Conservation (phyloP, 2,329 filamentous ascomycete species). For the Knufia petricola region DNA sequence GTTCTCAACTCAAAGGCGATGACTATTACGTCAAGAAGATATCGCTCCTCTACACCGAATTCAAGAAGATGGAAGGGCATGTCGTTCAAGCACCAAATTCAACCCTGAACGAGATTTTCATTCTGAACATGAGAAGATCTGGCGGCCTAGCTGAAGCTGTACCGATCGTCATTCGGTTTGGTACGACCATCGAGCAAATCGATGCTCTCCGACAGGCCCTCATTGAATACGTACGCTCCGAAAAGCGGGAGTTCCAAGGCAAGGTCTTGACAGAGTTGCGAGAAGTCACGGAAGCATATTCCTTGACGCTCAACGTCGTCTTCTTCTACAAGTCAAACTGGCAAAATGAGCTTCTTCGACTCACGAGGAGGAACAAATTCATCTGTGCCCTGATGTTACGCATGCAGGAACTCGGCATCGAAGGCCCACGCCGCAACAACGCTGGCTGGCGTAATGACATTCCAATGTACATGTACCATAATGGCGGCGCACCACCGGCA, state of each 20-base stretch:
- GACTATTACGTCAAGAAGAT: constrained; percentile 97
- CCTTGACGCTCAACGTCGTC: constrained; percentile 79
- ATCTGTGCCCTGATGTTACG: constrained; percentile 82
- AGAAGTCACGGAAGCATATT: constrained; percentile 71
- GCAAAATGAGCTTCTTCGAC: constrained; percentile 85
- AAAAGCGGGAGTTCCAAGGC: constrained; percentile 81
- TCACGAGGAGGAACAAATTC: constrained; percentile 88
- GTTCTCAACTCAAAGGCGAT: constrained; percentile 66
- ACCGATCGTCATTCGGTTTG: constrained; percentile 76
- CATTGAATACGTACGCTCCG: constrained; percentile 68
- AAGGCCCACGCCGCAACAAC: constrained; percentile 66
- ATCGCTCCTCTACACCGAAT: constrained; percentile 84
- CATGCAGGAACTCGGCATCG: constrained; percentile 74
- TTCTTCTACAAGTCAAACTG: constrained; percentile 98
- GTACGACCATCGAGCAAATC: constrained; percentile 73
- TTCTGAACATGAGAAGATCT: constrained; percentile 86
- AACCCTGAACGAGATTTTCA: constrained; percentile 83
- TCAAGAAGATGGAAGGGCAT: constrained; percentile 97
- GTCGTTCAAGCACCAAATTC: constrained; percentile 92
- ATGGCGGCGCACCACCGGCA: constrained; percentile 36
- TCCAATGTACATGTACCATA: constrained; percentile 54
- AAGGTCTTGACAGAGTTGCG: constrained; percentile 81
- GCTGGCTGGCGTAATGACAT: constrained; percentile 58
- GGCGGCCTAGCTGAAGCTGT: constrained; percentile 81
- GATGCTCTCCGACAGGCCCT: constrained; percentile 71